Base-by-base conservation (phyloP, 2,329 filamentous ascomycete genomes). In the Colletotrichum navitas region DNA sequence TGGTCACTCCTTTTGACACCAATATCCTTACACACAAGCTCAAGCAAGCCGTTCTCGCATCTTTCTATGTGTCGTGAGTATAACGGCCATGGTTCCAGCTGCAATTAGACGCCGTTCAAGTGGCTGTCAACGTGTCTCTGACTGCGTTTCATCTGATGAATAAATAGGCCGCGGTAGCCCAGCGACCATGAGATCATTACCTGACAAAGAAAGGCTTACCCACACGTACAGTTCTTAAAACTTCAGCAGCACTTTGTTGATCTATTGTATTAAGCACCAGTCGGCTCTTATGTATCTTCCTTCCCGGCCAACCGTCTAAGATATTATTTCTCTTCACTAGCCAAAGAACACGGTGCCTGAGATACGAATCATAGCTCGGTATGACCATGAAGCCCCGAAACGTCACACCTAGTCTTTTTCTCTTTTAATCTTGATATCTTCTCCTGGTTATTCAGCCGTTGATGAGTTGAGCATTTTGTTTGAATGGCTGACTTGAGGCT, bases 241-340 rank as follows among this genome's bases (percentile, higher is more conserved):
- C 16, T 14, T 43, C 24, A 60, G 34, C 8, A 52, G 58, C 18
- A 52, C 11, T 34, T 3, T 51, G 2, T 34, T 51, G 26, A 34
- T 7, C 24, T 43, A 2, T 24, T 43, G 7, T 24, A 43, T 43
- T 64, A 32, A 41, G 11, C 21, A 21, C 5, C 39, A 8, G 4
- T 2, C 10, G 5, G 12, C 24, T 3, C 10, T 16, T 16, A 10
- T 1, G 12, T 16, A 3, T 3, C 11, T 32, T 16, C 29, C 14
- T 24, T 39, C 18, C 21, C 1, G 12, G 1, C 8, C 2, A 5
- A 3, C 3, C 5, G n/a, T 1, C 18, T 8, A 2, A 8, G 16
- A 7, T 1, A 56, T 16, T 36, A 0, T 11, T 1, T 24, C 11
- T 14, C 12, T 24, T 18, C 5, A 26, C 12, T 0, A 26, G 6